phyloP scores from a whole-genome alignment of 2,329 filamentous ascomycete genomes.

The Botrytis porri region DNA sequence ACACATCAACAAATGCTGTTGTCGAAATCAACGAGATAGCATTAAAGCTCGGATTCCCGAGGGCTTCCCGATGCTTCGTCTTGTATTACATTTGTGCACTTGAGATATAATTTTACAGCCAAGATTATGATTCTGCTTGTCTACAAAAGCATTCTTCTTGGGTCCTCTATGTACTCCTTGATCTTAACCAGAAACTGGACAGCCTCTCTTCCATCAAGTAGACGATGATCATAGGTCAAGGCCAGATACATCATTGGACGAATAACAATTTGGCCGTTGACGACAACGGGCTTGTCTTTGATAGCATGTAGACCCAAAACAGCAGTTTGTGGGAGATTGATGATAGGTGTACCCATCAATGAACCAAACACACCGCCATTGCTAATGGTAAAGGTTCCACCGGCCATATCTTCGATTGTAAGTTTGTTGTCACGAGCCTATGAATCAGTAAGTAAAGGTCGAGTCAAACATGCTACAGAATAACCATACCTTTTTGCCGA shows the following conservation, averaged over 20 bases:
- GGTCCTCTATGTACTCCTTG: conserved; percentile 97
- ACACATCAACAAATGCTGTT: neutral
- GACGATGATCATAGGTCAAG: conserved; percentile 93
- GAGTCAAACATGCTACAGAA: neutral
- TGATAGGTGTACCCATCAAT: conserved; percentile 96
- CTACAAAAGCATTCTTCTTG: conserved; percentile 78
- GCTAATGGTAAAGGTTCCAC: conserved; percentile 96
- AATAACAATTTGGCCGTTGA: conserved; percentile 93
- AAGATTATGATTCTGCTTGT: neutral
- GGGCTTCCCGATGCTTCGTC: conserved; percentile 1
- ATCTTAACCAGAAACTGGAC: conserved; percentile 96
- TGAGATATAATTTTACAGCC: conserved; percentile 16
- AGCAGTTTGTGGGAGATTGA: conserved; percentile 91
- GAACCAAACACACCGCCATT: conserved; percentile 97
- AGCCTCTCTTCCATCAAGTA: conserved; percentile 91
- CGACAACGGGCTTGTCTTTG: conserved; percentile 85
- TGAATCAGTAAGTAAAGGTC: conserved; percentile 22
- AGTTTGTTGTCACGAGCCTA: conserved; percentile 93
- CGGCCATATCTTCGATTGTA: conserved; percentile 98
- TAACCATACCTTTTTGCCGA: conserved; percentile 81
- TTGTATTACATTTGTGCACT: conserved; percentile 17
- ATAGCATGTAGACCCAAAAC: conserved; percentile 93
- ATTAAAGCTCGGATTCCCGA: neutral
- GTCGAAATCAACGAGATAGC: neutral
- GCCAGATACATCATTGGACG: conserved; percentile 99